Evolutionary conservation across 495 filamentous ascomycete species (phyloP).

Genomic region (Neurospora sublineolata): DNA sequence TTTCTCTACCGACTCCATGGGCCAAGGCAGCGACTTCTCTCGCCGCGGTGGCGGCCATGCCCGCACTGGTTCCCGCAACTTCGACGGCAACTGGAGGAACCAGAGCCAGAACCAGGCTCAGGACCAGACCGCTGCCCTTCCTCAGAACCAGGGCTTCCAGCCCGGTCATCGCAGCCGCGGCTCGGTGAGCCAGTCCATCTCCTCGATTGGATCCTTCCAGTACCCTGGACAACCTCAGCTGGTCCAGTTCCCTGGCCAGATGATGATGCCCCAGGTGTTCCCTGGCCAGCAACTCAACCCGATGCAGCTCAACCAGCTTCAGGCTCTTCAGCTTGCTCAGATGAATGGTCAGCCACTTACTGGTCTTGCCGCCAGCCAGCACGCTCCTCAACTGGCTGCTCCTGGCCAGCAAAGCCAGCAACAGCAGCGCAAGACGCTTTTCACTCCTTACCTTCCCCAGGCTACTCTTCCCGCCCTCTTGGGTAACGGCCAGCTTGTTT

Average conservation of each 20-base stretch:
- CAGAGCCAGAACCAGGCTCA: slow-evolving; percentile 56
- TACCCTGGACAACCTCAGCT: slow-evolving; percentile 87
- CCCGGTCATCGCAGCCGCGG: slow-evolving; percentile 78
- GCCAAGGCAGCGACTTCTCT: slow-evolving; percentile 46
- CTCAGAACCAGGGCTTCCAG: slow-evolving; percentile 71
- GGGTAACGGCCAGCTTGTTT: slow-evolving; percentile 84
- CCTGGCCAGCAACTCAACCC: slow-evolving; percentile 77
- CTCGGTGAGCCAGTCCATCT: slow-evolving; percentile 80
- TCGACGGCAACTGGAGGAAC: slow-evolving; percentile 96
- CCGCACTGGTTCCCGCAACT: slow-evolving; percentile 77
- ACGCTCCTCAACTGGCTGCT: slow-evolving; percentile 54
- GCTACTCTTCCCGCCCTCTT: slow-evolving; percentile 86
- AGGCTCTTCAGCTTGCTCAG: slow-evolving; percentile 77
- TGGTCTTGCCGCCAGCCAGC: slow-evolving; percentile 62
- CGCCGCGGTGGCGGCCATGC: slow-evolving; percentile 64
- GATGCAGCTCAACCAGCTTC: slow-evolving; percentile 81
- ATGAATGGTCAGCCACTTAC: slow-evolving; percentile 65
- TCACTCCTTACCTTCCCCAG: slow-evolving; percentile 95
- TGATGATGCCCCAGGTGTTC: slow-evolving; percentile 68
- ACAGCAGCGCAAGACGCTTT: slow-evolving; percentile 94
- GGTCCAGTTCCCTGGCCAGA: slow-evolving; percentile 72
- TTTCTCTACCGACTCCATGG: slow-evolving; percentile 23
- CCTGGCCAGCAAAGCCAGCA: slow-evolving; percentile 75
- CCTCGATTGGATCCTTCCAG: slow-evolving; percentile 76
- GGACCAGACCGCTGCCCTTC: slow-evolving; percentile 40